These are phyloP conservation scores for Podila verticillata DNA, from an alignment of 192 early-diverging fungal genomes.

Conservation along the genomic window DNA sequence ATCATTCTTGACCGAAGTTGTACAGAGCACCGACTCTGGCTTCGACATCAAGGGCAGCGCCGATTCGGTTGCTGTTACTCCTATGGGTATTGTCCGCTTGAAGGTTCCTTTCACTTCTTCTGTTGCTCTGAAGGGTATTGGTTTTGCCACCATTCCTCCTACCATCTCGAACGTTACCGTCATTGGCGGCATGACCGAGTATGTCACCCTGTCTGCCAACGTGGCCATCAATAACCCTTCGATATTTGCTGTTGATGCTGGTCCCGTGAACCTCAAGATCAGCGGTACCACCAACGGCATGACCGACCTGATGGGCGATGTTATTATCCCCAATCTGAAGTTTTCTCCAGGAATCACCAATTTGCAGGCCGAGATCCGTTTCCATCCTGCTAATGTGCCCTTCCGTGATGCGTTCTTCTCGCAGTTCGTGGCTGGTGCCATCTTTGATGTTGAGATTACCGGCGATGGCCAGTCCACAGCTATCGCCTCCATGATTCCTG, in stretches of 20 bases:
- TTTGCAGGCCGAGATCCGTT: constrained; percentile 11
- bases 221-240: constrained; percentile 43
- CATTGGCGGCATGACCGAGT: constrained; percentile 19
- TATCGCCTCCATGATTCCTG: constrained; percentile 19
- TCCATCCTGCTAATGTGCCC: constrained; percentile 21
- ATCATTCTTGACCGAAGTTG: constrained; percentile 19
- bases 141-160: constrained; percentile 19
- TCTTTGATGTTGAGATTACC: constrained; percentile 34
- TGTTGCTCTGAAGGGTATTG: constrained; percentile 34
- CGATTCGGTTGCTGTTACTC: constrained; percentile 30
- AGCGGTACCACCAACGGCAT: constrained; percentile 22
- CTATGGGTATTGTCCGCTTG: constrained; percentile 35
- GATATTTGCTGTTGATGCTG: constrained; percentile 39
- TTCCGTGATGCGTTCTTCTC: constrained; percentile 41
- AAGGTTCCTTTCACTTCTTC: constrained; percentile 39
- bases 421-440: constrained; percentile 19
- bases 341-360: constrained; percentile 24
- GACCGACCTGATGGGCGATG: constrained; percentile 34
- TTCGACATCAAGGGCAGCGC: constrained; percentile 39
- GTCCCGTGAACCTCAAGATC: constrained; percentile 25
- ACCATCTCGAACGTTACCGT: constrained; percentile 33
- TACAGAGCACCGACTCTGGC: constrained; percentile 30
- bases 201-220: constrained; percentile 22
- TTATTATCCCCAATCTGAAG: constrained; percentile 21
- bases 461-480: constrained; percentile 15